A percentile compares a stretch with the other conserved stretches of the same genome.
phyloP scores from a whole-genome alignment of 192 early-diverging fungal species.

The Phycomyces blakesleeanus region DNA sequence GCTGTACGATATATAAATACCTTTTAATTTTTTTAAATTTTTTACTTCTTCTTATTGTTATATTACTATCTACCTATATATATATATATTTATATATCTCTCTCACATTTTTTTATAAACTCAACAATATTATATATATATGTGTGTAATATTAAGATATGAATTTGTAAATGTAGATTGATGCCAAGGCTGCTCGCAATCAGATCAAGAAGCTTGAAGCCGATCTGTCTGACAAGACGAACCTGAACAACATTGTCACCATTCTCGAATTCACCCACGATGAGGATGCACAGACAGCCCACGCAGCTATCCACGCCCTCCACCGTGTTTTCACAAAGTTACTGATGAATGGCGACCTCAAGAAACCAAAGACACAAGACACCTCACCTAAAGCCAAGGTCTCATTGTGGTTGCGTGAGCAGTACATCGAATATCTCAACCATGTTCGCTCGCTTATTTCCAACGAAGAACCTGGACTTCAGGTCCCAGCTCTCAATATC shows the following conservation, averaged over 20 bases:
- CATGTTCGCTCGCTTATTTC: constrained; percentile 49
- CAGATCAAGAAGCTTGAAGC: constrained; percentile 49
- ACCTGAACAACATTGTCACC: constrained; percentile 72
- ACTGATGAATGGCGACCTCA: constrained; percentile 43
- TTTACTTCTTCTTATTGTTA: no score
- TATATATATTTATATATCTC: no score
- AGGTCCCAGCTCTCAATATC: constrained; percentile 69
- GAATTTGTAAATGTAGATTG: background rate
- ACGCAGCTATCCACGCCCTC: constrained; percentile 70
- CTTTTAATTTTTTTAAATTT: no score
- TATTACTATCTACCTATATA: no score
- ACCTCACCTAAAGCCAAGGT: constrained; percentile 51
- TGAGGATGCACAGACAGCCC: constrained; percentile 5
- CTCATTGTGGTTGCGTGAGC: constrained; percentile 70
- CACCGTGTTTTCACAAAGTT: constrained; percentile 63
- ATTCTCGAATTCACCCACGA: constrained; percentile 57
- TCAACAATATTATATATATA: background rate
- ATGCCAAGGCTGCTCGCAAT: background rate
- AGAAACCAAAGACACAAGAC: constrained; percentile 35
- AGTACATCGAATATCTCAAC: constrained; percentile 66
- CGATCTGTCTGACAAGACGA: constrained; percentile 60
- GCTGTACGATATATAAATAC: no score
- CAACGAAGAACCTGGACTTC: constrained; percentile 66
- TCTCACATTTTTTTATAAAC: background rate
- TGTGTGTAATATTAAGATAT: background rate